Evolutionary conservation across 2,329 filamentous ascomycete genomes (phyloP).

Genomic region (Aspergillus eucalypticola): DNA sequence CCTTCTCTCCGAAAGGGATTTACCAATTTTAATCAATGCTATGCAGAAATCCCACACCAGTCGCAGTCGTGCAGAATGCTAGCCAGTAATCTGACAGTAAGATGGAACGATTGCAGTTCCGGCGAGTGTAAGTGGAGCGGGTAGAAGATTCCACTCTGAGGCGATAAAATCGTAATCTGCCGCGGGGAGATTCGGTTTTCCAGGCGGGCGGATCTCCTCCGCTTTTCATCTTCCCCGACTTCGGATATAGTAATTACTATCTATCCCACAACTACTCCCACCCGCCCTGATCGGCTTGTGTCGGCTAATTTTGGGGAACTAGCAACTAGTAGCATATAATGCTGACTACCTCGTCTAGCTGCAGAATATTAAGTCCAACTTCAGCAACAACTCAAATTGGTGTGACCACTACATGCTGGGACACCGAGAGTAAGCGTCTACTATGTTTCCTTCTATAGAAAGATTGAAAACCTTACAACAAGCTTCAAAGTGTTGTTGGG

Average conservation of each 20-base stretch:
- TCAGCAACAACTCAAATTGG: neutral
- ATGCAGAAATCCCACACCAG: neutral
- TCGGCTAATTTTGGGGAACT: too few species aligned
- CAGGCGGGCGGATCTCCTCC: neutral
- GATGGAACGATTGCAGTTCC: neutral
- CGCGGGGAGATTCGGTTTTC: neutral
- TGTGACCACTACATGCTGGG: neutral
- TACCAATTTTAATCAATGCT: neutral
- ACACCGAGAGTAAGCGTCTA: neutral
- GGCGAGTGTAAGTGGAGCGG: conserved; percentile 1
- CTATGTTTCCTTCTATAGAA: neutral
- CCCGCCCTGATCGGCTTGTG: too few species aligned
- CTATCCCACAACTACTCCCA: neutral
- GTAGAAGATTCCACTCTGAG: conserved; percentile 3
- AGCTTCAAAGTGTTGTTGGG: neutral
- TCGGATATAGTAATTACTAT: neutral
- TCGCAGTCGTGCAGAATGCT: neutral
- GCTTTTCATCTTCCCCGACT: neutral
- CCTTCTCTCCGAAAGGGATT: neutral
- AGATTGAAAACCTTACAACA: neutral
- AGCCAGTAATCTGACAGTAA: neutral
- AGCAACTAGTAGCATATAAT: neutral
- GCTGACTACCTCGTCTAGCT: neutral
- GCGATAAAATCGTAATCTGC: neutral
- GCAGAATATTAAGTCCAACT: neutral